Conservation (phyloP, 1,139 yeast genomes). For the Diutina rugosa region DNA sequence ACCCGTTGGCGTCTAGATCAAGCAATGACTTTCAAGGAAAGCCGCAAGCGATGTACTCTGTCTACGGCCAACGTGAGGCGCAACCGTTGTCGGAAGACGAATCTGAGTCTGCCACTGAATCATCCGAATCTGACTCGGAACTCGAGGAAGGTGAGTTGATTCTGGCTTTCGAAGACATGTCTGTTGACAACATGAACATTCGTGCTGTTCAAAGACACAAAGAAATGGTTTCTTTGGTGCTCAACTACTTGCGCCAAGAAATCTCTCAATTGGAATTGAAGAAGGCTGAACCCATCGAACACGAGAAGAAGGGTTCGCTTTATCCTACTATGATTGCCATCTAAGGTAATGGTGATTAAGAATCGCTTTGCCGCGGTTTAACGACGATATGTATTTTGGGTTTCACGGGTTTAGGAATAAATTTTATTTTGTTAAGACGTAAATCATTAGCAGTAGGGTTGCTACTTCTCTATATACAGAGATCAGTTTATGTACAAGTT, state of each 20-base stretch:
- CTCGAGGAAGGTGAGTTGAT: constrained; percentile 9
- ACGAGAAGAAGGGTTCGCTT: constrained; percentile 6
- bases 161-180: constrained; percentile 11
- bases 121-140: constrained; percentile 10
- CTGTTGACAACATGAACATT: constrained; percentile 8
- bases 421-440: constrained; percentile 2
- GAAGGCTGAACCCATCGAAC: constrained; percentile 3
- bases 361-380: constrained; percentile 14
- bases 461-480: constrained; percentile 2
- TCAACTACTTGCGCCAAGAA: constrained; percentile 14
- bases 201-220: constrained; percentile 24
- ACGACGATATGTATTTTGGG: neutral
- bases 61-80: constrained; percentile 1
- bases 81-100: constrained; percentile 3
- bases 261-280: constrained; percentile 6
- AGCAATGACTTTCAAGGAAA: neutral
- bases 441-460: neutral
- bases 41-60: neutral
- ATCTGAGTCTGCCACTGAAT: constrained; percentile 3
- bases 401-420: constrained; percentile 2
- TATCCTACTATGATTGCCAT: constrained; percentile 29
- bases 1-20: neutral
- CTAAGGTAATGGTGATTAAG: neutral
- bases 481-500: constrained; percentile 2
- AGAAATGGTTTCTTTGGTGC: constrained; percentile 20